Evolutionary conservation across 495 filamentous ascomycete species (phyloP).

Genomic region (Penicillium macrosclerotiorum): DNA sequence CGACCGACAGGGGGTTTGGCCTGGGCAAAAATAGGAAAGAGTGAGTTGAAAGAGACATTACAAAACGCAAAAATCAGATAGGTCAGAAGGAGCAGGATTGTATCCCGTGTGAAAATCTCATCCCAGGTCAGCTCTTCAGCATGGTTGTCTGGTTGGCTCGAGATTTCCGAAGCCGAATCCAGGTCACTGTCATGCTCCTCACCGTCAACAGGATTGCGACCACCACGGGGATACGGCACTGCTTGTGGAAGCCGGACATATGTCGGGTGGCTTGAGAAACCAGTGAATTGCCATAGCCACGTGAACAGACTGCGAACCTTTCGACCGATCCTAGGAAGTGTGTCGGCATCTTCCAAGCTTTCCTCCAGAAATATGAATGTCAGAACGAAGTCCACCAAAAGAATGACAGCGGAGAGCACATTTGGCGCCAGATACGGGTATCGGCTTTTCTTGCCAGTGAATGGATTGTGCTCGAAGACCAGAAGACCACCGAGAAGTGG

Average conservation of each 20-base stretch:
- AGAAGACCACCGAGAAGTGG: slow-evolving; percentile 86
- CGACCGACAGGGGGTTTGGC: slow-evolving; percentile 72
- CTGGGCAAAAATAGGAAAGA: slow-evolving; percentile 89
- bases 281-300: slow-evolving; percentile 74
- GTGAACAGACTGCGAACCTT: slow-evolving; percentile 59
- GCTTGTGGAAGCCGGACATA: slow-evolving; percentile 46
- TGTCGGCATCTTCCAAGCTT: slow-evolving; percentile 72
- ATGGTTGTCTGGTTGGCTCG: slow-evolving; percentile 31
- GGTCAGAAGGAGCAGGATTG: slow-evolving; percentile 72
- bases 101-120: slow-evolving; percentile 72
- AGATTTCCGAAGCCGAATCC: slow-evolving; percentile 43
- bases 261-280: slow-evolving; percentile 54
- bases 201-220: slow-evolving; percentile 24
- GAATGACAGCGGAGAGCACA: slow-evolving; percentile 64
- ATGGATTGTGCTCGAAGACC: slow-evolving; percentile 57
- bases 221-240: slow-evolving; percentile 18
- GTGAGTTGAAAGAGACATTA: slow-evolving; percentile 85
- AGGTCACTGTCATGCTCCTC: slow-evolving; percentile 42
- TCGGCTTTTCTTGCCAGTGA: slow-evolving; percentile 49
- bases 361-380: slow-evolving; percentile 80
- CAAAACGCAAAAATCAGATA: slow-evolving; percentile 86
- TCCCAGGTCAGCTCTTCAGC: slow-evolving; percentile 40
- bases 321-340: slow-evolving; percentile 58
- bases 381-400: slow-evolving; percentile 71
- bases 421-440: slow-evolving; percentile 90